Base-by-base conservation (phyloP, 164 flowering plant species). In the Paratinospora sagittata region DNA sequence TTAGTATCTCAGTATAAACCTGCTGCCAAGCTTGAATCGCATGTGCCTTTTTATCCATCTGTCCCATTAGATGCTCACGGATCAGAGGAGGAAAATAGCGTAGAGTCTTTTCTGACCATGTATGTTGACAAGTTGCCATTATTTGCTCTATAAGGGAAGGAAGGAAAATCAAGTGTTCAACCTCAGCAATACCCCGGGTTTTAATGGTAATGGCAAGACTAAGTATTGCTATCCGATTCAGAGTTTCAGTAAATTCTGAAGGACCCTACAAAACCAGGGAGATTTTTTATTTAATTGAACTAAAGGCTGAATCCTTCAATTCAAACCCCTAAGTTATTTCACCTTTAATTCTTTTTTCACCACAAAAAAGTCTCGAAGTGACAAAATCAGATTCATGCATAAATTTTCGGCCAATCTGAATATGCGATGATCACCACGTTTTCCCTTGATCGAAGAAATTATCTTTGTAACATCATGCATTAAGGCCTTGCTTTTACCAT, bases 271-370 rank as follows among this genome's bases (percentile, higher is more conserved):
- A 79, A 70, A 24, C 16, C 43, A 60, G 17, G 17, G n/a, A 17
- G 47, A 12, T 62, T 19, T 67, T 67, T 21, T 34, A 52, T 21
- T 33, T 64, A 65, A 37, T 49, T 21, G 17, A 49, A 39, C 33
- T 63, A 43, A 66, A 58, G 27, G 14, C 39, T 11, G 24, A 24
- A 6, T 5, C 24, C 43, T 2, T 27, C 67, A 19, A 37, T 11
- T 17, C 27, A 70, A 63, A 72, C 14, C 19, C 27, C 49, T 17
- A 13, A n/a, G 33, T 30, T 27, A n/a, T 33, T 70, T 47, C 70
- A 96, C 99, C 98, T 96, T 92, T 68, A 91, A 87, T 67, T 96
- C 99, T 78, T 85, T 91, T 82, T 91, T 96, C 81, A 96, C 91
- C 27, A 81, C 71, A 72, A 92, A 96, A 79, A 91, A 85, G 55